phyloP scores from a whole-genome alignment of 306 rosid species.

The Delonix regia region DNA sequence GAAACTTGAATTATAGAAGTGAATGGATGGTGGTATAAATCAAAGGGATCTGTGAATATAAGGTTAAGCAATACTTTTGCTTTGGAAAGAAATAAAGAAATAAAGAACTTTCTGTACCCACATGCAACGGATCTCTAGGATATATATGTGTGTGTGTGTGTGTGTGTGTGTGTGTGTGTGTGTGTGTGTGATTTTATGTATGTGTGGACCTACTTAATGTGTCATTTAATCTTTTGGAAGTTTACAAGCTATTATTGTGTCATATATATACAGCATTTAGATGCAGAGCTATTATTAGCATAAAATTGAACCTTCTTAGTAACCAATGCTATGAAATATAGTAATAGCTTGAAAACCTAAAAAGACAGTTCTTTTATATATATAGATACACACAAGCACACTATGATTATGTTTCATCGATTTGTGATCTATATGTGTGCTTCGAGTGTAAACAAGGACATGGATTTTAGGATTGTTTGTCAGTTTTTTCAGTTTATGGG shows the following conservation, averaged over 20 bases:
- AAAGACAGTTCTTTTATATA: no score
- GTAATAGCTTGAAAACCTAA: not conserved
- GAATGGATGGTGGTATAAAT: not conserved
- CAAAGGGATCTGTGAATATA: not conserved
- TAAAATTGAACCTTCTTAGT: no score
- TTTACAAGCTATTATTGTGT: no score
- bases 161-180: no score
- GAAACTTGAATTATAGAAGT: not conserved
- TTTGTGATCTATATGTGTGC: not conserved
- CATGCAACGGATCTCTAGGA: not conserved
- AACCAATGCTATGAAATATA: no score
- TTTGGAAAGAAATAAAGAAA: not conserved
- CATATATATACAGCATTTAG: no score
- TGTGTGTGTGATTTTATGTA: no score
- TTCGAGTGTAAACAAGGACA: not conserved
- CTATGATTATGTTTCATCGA: not conserved
- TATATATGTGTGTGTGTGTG: not conserved
- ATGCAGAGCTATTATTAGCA: no score
- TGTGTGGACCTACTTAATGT: no score
- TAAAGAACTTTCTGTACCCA: conserved; percentile 3
- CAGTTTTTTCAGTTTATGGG: not conserved
- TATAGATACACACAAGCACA: no score
- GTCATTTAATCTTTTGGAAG: no score
- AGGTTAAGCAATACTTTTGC: not conserved
- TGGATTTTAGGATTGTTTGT: not conserved